Evolutionary conservation across 1,284 basidiomycete genomes (phyloP).

Genomic region (Neonothopanus nambi): DNA sequence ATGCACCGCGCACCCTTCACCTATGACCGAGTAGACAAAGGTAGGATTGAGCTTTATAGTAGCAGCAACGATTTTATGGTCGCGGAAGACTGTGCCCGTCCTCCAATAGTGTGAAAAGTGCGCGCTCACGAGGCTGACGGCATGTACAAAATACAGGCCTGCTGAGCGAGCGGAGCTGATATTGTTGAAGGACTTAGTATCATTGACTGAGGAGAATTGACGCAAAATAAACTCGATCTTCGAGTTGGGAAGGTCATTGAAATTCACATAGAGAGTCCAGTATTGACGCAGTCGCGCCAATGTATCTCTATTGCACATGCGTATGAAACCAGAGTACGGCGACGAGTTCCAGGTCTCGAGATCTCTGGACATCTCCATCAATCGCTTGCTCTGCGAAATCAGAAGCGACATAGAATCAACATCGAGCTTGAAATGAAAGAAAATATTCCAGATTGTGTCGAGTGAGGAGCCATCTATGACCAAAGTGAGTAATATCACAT

Average conservation of each 20-base stretch:
- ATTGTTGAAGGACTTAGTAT: background rate
- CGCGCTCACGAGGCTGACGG: constrained; percentile 15
- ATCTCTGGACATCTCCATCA: constrained; percentile 36
- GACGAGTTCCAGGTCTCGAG: constrained; percentile 39
- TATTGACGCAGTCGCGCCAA: constrained; percentile 36
- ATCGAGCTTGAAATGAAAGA: constrained; percentile 56
- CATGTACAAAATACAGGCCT: constrained; percentile 31
- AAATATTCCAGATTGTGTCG: constrained; percentile 50
- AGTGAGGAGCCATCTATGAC: constrained; percentile 32
- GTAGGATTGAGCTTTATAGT: constrained; percentile 46
- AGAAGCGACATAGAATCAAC: constrained; percentile 38
- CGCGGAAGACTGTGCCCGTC: constrained; percentile 40
- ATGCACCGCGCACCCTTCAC: constrained; percentile 45
- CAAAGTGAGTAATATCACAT: constrained; percentile 39
- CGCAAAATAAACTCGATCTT: background rate
- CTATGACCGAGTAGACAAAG: constrained; percentile 43
- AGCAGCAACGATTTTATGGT: constrained; percentile 20
- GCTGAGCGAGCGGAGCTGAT: constrained; percentile 30
- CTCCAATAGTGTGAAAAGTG: constrained; percentile 42
- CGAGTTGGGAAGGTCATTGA: constrained; percentile 8
- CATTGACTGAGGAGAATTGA: background rate
- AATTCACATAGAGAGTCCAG: constrained; percentile 34
- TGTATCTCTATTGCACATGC: constrained; percentile 35
- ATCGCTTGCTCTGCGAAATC: constrained; percentile 43
- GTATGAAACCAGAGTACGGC: constrained; percentile 34